A percentile compares a stretch with the other conserved stretches of the same genome.
Conservation (phyloP, 768 basidiomycete genomes). For the Coprinopsis strossmayeri region DNA sequence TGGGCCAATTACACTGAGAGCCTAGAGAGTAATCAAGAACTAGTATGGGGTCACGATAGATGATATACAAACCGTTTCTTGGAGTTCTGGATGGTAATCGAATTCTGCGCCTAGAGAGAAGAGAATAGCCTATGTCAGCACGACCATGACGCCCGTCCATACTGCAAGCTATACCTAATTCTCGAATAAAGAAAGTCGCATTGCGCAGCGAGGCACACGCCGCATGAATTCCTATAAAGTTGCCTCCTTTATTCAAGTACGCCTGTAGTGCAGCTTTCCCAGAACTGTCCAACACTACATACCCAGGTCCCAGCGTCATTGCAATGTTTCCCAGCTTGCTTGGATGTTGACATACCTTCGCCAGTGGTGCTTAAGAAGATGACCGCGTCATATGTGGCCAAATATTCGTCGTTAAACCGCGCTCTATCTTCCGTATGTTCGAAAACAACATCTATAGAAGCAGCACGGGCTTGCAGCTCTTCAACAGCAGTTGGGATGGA, state of each 20-base stretch:
- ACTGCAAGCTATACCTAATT: too few relatives aligned
- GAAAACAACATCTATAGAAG: slow-evolving; percentile 46
- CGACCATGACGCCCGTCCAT: too few relatives aligned
- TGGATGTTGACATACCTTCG: slow-evolving; percentile 38
- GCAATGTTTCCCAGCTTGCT: neutral
- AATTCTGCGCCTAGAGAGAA: slow-evolving; percentile 49
- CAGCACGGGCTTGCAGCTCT: slow-evolving; percentile 39
- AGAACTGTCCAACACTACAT: slow-evolving; percentile 52
- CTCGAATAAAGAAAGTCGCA: slow-evolving; percentile 47
- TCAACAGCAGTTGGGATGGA: slow-evolving; percentile 67
- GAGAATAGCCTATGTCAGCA: neutral
- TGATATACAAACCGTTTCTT: slow-evolving; percentile 60
- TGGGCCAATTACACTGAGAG: slow-evolving; percentile 47
- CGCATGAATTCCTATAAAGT: slow-evolving; percentile 64
- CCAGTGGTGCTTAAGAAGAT: slow-evolving; percentile 67
- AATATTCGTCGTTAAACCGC: slow-evolving; percentile 47
- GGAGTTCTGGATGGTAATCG: slow-evolving; percentile 62
- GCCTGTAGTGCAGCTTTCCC: slow-evolving; percentile 57
- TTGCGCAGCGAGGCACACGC: slow-evolving; percentile 56
- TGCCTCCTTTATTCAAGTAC: slow-evolving; percentile 64
- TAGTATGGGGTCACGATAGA: too few relatives aligned
- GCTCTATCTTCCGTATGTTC: slow-evolving; percentile 57
- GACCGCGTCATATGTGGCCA: slow-evolving; percentile 56
- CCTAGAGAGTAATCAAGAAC: slow-evolving; percentile 26
- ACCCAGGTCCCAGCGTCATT: too few relatives aligned